Percentiles rank a stretch among this genome's conserved stretches.
phyloP scores from a whole-genome alignment of 768 basidiomycete genomes.

The Lactarius deliciosus region DNA sequence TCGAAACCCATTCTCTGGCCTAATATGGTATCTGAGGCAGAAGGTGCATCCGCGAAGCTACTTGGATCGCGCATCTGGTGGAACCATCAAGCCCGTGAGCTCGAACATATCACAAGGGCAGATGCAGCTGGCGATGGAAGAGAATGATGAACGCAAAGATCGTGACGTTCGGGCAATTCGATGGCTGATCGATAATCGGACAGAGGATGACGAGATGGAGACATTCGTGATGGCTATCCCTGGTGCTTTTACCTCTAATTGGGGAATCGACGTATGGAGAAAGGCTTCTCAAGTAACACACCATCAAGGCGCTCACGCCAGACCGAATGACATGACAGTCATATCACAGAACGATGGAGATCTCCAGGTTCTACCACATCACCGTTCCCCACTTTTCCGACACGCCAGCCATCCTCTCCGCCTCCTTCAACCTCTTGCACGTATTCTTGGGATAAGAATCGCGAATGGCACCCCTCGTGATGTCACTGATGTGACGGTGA shows the following conservation, averaged over 20 bases:
- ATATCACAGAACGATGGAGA: not conserved
- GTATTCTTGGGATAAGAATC: not conserved
- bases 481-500: not conserved
- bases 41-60: not conserved
- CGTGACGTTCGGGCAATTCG: not conserved
- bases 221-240: slow-evolving; percentile 4
- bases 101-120: not conserved
- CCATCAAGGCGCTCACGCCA: not conserved
- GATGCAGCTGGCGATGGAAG: slow-evolving; percentile 12
- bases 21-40: slow-evolving; percentile 17
- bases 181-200: slow-evolving; percentile 7
- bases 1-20: slow-evolving; percentile 11
- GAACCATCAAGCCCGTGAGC: not conserved
- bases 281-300: not conserved
- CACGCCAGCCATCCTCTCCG: not conserved
- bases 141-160: not conserved
- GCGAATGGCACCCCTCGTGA: not conserved
- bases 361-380: not conserved
- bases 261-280: not conserved
- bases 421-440: not conserved
- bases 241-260: not conserved
- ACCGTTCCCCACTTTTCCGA: not conserved
- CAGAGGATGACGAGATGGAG: slow-evolving; percentile 10
- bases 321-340: not conserved
- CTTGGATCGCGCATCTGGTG: not conserved